Base-by-base conservation (phyloP, 2,329 filamentous ascomycete species). In the Stachybotrys elegans region DNA sequence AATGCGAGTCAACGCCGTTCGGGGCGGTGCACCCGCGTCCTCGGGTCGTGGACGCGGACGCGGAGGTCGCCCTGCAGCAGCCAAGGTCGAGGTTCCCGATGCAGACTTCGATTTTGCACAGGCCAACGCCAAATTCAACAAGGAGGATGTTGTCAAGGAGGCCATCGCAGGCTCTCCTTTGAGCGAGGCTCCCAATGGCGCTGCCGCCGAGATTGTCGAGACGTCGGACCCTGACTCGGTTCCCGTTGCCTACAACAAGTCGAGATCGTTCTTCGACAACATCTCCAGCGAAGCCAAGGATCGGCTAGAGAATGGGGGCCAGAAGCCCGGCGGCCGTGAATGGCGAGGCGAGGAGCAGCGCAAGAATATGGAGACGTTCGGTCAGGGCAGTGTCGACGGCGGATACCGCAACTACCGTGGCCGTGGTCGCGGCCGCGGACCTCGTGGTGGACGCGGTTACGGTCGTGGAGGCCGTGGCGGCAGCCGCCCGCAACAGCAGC, bases 361-460 rank as follows among this genome's bases (percentile, higher is more conserved):
- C 64, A 90, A 89, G 70, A 97, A 97, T 62, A 87, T 98, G 60
- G 93, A 98, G 69, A 98, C 93, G 0, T 98, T 98, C 55, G 93
- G 93, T 8, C 91, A 97, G 64, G 91, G 91, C 43, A 96, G 90
- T 54, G 91, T 98, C 19, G 93, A 98, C 55, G 84, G 81, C 41
- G 79, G 82, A 14, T 86, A 81, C 62, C 79, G 86, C 48, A 84
- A 87, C 51, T 93, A 83, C 66, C 84, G 90, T 42, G 88, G 89
- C 22, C 79, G 89, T 35, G 87, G 87, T 27, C 83, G 90, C 45
- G 87, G 88, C 19, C 79, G 86, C 40, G 83, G 85, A 21, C 66
- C 70, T 38, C 61, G 70, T 21, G 71, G 72, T 21, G 66, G 71
- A 23, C 60, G 64, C 19, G 67, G 66, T 40, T 62, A 47, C 35